A percentile compares a stretch with the other conserved stretches of the same genome.
Conservation (phyloP, 768 basidiomycete species). For the Agrocybe chaxingu region DNA sequence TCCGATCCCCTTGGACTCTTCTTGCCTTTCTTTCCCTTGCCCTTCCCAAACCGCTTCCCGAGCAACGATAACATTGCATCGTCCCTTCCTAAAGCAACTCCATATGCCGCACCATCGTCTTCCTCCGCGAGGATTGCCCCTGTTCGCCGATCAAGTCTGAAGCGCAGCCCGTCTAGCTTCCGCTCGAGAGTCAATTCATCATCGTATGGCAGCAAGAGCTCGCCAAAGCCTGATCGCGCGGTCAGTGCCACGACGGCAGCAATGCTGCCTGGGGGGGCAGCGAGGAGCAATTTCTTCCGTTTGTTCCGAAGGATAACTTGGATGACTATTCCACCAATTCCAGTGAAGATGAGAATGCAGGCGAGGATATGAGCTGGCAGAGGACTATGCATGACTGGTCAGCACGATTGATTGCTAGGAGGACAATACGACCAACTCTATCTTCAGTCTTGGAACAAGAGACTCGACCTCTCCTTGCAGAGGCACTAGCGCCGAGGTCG, state of each 20-base stretch:
- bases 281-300: conserved; percentile 47
- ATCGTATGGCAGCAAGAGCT: conserved; percentile 60
- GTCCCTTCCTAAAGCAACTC: conserved; percentile 26
- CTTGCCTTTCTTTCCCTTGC: conserved; percentile 1
- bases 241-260: conserved; percentile 55
- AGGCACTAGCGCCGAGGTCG: conserved; percentile 32
- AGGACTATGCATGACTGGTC: conserved; percentile 31
- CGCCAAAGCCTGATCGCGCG: conserved; percentile 58
- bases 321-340: conserved; percentile 41
- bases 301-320: conserved; percentile 46
- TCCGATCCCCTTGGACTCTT: conserved; percentile 2
- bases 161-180: conserved; percentile 49
- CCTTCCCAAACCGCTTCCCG: conserved; percentile 14
- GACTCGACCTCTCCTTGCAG: conserved; percentile 29
- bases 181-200: conserved; percentile 37
- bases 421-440: conserved; percentile 46
- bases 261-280: conserved; percentile 58
- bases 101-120: conserved; percentile 38
- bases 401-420: background rate
- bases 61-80: conserved; percentile 37
- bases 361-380: conserved; percentile 53
- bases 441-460: conserved; percentile 44
- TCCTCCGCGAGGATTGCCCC: conserved; percentile 52
- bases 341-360: conserved; percentile 43
- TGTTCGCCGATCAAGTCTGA: conserved; percentile 53